phyloP scores from a whole-genome alignment of 2,329 filamentous ascomycete genomes.

The Colletotrichum tanaceti region DNA sequence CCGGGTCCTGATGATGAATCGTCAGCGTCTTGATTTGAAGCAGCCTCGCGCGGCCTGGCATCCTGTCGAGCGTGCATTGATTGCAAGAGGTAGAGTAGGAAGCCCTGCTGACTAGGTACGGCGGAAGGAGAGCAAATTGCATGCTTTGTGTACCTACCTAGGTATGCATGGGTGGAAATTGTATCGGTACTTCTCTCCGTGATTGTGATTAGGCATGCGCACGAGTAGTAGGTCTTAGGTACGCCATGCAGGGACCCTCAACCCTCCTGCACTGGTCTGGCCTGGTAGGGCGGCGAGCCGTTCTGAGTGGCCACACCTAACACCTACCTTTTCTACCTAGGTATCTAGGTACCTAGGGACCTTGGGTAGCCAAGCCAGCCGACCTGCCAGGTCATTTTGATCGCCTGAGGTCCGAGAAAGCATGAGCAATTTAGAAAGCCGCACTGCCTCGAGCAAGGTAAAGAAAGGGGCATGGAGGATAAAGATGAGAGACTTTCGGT shows the following conservation, averaged over 20 bases:
- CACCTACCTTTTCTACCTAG: no score
- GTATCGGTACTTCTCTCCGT: no score
- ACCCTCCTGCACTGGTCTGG: no score
- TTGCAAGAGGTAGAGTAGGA: not conserved
- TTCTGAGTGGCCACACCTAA: not conserved
- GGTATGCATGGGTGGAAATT: not conserved
- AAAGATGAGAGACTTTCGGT: not conserved
- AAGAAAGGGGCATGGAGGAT: not conserved
- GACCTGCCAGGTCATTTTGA: not conserved
- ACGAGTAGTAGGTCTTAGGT: no score
- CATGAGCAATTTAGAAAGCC: not conserved
- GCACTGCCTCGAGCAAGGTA: not conserved
- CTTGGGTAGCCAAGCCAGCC: not conserved
- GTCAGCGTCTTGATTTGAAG: not conserved
- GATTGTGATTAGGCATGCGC: no score
- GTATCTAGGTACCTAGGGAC: no score
- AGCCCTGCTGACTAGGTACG: not conserved
- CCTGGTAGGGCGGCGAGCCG: constrained; percentile 1
- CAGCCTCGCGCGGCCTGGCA: not conserved
- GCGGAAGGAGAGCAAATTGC: not conserved
- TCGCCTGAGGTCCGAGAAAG: not conserved
- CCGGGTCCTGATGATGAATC: not conserved
- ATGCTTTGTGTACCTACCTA: no score
- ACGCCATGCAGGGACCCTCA: constrained; percentile 6
- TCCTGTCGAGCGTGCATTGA: not conserved